These are phyloP conservation scores for Solanum acaule DNA, from an alignment of 257 asterid genomes.

Conservation along the genomic window DNA sequence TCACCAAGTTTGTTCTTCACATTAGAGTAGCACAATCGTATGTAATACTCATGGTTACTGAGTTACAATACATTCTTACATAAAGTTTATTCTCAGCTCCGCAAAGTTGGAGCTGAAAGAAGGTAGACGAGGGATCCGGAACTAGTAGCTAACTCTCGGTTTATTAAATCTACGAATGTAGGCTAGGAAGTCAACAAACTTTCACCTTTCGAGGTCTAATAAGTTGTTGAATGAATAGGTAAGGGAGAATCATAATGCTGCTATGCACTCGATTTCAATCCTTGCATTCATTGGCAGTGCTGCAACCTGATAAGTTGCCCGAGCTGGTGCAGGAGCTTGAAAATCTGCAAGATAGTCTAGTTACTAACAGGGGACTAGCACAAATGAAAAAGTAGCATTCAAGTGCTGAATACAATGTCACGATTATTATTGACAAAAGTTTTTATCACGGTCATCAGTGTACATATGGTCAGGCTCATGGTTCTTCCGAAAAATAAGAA, in stretches of 20 bases:
- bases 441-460: background rate
- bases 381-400: background rate
- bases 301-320: slow-evolving; percentile 89
- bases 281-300: slow-evolving; percentile 82
- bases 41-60: background rate
- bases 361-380: background rate
- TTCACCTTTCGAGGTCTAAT: background rate
- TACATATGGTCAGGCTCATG: background rate
- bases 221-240: background rate
- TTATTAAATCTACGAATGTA: background rate
- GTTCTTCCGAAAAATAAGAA: background rate
- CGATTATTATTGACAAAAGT: background rate
- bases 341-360: slow-evolving; percentile 50
- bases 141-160: background rate
- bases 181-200: background rate
- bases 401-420: background rate
- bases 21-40: background rate
- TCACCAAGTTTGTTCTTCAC: background rate
- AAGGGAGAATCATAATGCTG: slow-evolving; percentile 19
- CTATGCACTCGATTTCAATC: slow-evolving; percentile 86
- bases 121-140: background rate
- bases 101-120: background rate
- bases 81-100: background rate
- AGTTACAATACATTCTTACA: background rate
- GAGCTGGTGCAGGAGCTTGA: slow-evolving; percentile 83